phyloP scores from a whole-genome alignment of 1,284 basidiomycete species.

The Sporisorium scitamineum region DNA sequence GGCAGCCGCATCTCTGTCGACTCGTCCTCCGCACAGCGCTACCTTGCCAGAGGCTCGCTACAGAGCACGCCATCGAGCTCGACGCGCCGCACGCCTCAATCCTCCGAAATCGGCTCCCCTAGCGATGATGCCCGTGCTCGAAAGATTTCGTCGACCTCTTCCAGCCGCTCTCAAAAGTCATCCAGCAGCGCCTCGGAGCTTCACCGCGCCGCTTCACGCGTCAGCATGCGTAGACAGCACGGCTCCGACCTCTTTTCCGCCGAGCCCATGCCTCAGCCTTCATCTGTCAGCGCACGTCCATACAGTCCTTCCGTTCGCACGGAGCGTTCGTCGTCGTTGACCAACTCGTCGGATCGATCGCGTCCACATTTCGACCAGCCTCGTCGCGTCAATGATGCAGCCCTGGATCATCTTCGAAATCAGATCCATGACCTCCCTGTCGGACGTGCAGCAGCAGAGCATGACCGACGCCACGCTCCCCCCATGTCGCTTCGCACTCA shows the following conservation, averaged over 20 bases:
- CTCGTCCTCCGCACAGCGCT: conserved; percentile 37
- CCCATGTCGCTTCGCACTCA: conserved; percentile 18
- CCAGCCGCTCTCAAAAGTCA: conserved; percentile 52
- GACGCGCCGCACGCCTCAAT: conserved; percentile 17
- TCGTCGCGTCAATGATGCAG: conserved; percentile 17
- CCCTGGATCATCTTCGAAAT: conserved; percentile 21
- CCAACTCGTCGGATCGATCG: conserved; percentile 31
- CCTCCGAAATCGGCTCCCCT: conserved; percentile 36
- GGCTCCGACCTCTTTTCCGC: conserved; percentile 55
- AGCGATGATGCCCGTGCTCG: conserved; percentile 46
- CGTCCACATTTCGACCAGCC: conserved; percentile 10
- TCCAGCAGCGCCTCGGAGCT: conserved; percentile 57
- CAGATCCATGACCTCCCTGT: conserved; percentile 36
- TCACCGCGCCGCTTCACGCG: conserved; percentile 53
- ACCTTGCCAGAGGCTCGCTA: conserved; percentile 32
- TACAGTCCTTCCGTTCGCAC: conserved; percentile 28
- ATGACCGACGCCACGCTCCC: conserved; percentile 10
- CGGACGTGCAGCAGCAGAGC: conserved; percentile 11
- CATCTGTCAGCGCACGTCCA: conserved; percentile 4
- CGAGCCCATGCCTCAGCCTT: conserved; percentile 22
- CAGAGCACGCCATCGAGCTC: conserved; percentile 43
- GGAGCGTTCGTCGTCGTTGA: conserved; percentile 21
- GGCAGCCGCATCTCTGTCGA: conserved; percentile 53
- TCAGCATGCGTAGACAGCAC: conserved; percentile 47
- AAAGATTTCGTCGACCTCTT: conserved; percentile 56